Evolutionary conservation across 2,329 filamentous ascomycete genomes (phyloP).

Genomic region (Ceratocystis diversiconidia): DNA sequence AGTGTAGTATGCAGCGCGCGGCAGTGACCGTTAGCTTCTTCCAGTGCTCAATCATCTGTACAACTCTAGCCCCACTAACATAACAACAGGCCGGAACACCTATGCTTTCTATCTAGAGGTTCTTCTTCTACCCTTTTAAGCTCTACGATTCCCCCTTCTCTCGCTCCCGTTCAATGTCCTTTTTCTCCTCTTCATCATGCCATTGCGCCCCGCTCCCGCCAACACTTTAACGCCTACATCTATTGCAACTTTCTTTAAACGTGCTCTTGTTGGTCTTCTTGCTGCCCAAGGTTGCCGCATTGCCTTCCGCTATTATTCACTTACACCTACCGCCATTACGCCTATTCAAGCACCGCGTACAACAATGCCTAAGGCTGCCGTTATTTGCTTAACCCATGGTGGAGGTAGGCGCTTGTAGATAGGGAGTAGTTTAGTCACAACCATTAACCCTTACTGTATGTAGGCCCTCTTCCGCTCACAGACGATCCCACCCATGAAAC

Average conservation of each 20-base stretch:
- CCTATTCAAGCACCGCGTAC: background rate
- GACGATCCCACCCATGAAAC: slow-evolving; percentile 38
- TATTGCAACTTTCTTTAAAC: slow-evolving; percentile 13
- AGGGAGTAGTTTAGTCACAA: background rate
- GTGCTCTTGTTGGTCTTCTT: slow-evolving; percentile 17
- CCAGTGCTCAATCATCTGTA: background rate
- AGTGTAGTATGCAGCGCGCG: background rate
- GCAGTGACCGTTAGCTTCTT: background rate
- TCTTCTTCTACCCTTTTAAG: background rate
- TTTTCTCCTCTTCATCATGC: background rate
- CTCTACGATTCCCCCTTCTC: background rate
- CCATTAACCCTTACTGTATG: background rate
- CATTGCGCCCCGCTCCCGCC: slow-evolving; percentile 1
- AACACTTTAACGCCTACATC: background rate
- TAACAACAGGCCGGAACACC: background rate
- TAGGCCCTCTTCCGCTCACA: slow-evolving; percentile 43
- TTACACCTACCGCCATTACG: background rate
- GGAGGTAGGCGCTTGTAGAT: slow-evolving; percentile 27
- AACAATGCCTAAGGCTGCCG: slow-evolving; percentile 31
- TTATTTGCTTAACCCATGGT: slow-evolving; percentile 37
- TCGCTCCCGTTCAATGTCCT: background rate
- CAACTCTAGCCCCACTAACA: background rate
- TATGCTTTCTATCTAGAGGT: background rate
- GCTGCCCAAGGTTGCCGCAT: slow-evolving; percentile 13
- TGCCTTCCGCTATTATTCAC: slow-evolving; percentile 7